Conservation (phyloP, 1,284 basidiomycete species). For the Polyporus tsugae region DNA sequence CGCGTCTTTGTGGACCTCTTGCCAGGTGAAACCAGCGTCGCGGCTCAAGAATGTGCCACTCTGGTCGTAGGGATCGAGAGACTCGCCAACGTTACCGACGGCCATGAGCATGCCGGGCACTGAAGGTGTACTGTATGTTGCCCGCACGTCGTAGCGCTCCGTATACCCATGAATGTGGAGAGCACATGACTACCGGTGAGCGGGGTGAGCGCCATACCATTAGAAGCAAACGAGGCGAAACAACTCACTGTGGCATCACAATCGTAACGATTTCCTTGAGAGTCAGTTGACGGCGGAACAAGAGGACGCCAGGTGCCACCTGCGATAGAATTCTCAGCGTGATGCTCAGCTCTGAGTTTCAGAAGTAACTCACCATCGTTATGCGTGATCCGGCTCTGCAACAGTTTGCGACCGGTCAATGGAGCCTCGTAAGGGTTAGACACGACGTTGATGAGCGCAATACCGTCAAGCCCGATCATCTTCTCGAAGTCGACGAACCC, state of each 20-base stretch:
- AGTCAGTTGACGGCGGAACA: constrained; percentile 80
- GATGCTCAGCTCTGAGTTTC: background rate
- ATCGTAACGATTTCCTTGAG: constrained; percentile 76
- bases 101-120: constrained; percentile 95
- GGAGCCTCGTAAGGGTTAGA: constrained; percentile 82
- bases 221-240: background rate
- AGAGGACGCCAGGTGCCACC: constrained; percentile 90
- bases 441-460: constrained; percentile 93
- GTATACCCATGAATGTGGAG: constrained; percentile 97
- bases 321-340: constrained; percentile 35
- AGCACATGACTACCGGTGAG: constrained; percentile 69
- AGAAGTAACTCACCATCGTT: constrained; percentile 79
- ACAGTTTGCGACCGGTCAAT: constrained; percentile 76
- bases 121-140: constrained; percentile 93
- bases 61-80: constrained; percentile 83
- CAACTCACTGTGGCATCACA: constrained; percentile 75
- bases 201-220: background rate
- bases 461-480: constrained; percentile 95
- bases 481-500: constrained; percentile 99
- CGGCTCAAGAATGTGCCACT: constrained; percentile 97
- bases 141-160: constrained; percentile 88
- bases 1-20: constrained; percentile 98
- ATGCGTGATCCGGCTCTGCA: constrained; percentile 93
- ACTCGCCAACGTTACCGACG: constrained; percentile 95
- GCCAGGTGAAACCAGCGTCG: constrained; percentile 97